Base-by-base conservation (phyloP, 345 rosid species). In the Citrus maxima region DNA sequence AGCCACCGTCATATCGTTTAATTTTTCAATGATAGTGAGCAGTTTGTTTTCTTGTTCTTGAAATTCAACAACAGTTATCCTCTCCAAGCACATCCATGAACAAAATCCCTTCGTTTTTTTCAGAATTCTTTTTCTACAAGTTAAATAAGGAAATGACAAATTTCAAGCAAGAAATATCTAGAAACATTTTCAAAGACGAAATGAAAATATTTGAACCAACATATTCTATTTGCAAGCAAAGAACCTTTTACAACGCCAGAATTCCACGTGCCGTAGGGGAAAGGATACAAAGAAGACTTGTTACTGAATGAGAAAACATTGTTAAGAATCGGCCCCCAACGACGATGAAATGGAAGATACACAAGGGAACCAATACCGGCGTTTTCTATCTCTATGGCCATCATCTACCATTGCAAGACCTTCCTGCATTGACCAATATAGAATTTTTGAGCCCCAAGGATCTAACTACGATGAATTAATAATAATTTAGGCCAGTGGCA, bases 361-460 rank as follows among this genome's bases (percentile, higher is more conserved):
- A 80, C 98, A 93, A 18, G 98, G 94, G 83, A 91, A 91, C 98
- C 98, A 91, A 72, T 93, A 90, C 12, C 89, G 85, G 30, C 93
- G 90, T 80, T 82, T 93, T 1, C 93, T 89, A 80, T 93, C 95
- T 74, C 79, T 79, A 59, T 91, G 91, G 55, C 97, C 95, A 54
- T 91, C 91, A 56, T 94, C 97, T 24, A 91, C 88, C 98, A 93
- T 90, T 0, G 93, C 96, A 85, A 94, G 93, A 37, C 93, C 97
- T 78, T 91, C 98, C 93, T 92, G 90, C 73, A 79, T 69, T 58
- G 80, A 30, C 54, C 61, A 79, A 77, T 25, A 80, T 14, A 19
- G 74, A 67, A n/a, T 72, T 85, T 80, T 83, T 81, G 73, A 89
- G 46, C 37, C 70, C 46, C 66, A 58, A 28, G 60, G 38, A 74